Conservation (phyloP, 257 asterid genomes). For the Marsdenia floribunda region DNA sequence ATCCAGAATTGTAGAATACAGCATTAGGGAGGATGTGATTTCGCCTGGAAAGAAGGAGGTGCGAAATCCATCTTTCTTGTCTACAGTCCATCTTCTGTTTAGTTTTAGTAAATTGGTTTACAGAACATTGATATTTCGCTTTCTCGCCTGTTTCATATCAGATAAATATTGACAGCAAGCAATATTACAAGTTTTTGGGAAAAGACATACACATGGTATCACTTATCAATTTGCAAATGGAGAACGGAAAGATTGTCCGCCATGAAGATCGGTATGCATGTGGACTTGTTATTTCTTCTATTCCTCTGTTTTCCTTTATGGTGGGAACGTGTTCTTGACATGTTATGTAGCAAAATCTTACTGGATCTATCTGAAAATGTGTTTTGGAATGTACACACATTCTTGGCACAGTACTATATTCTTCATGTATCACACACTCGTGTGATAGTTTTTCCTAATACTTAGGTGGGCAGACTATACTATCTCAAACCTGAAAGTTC, state of each 20-base stretch:
- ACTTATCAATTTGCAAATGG: conserved; percentile 61
- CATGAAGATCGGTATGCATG: conserved; percentile 74
- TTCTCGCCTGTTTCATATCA: conserved; percentile 16
- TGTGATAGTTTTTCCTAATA: background rate
- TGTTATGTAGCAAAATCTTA: background rate
- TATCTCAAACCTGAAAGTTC: background rate
- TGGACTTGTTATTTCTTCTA: background rate
- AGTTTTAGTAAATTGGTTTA: background rate
- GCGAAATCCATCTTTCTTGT: background rate
- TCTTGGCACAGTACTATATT: background rate
- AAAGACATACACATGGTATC: conserved; percentile 70
- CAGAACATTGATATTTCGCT: background rate
- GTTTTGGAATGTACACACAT: background rate
- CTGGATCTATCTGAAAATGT: background rate
- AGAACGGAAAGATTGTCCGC: conserved; percentile 71
- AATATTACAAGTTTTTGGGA: conserved; percentile 73
- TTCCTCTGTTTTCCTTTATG: no score
- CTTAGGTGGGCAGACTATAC: background rate
- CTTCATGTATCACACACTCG: background rate
- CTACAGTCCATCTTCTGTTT: background rate
- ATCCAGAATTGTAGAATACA: conserved; percentile 72
- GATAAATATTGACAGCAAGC: conserved; percentile 79
- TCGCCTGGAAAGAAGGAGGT: conserved; percentile 78
- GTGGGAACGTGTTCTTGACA: background rate
- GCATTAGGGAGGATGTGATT: conserved; percentile 40